phyloP scores from a whole-genome alignment of 306 rosid species.

The Vigna unguiculata region DNA sequence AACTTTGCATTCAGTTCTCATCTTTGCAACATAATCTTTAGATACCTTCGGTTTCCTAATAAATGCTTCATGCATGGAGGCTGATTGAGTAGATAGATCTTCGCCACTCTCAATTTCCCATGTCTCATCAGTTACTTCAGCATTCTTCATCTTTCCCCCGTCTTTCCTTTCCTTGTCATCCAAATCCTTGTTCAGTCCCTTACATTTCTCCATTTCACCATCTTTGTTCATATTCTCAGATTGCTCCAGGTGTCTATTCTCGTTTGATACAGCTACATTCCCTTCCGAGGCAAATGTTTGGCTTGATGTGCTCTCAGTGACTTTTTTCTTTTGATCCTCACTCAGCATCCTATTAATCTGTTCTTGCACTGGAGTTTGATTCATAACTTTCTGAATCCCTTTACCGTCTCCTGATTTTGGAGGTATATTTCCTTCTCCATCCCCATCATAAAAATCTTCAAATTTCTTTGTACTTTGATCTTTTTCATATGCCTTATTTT shows the following conservation, averaged over 20 bases:
- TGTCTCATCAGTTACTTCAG: not conserved
- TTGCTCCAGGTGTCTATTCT: slow-evolving; percentile 1
- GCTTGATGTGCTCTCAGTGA: not conserved
- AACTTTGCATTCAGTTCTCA: slow-evolving; percentile 11
- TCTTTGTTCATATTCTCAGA: slow-evolving; percentile 4
- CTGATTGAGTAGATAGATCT: not conserved
- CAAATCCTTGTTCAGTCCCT: not conserved
- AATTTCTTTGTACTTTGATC: not conserved
- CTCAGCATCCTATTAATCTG: slow-evolving; percentile 18
- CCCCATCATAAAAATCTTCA: not conserved
- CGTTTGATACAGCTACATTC: not conserved
- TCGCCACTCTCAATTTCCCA: not conserved
- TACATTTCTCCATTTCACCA: not conserved
- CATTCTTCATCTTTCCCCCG: slow-evolving; percentile 3
- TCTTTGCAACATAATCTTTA: not conserved
- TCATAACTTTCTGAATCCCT: slow-evolving; percentile 1
- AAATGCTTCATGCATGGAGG: slow-evolving; percentile 1
- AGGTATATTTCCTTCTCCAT: not conserved
- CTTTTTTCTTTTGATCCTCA: slow-evolving; percentile 45
- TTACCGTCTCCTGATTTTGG: not conserved
- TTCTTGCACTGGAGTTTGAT: slow-evolving; percentile 36
- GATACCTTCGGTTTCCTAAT: not conserved
- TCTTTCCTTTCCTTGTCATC: slow-evolving; percentile 11
- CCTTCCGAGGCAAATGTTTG: slow-evolving; percentile 1
- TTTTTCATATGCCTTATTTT: not conserved